Evolutionary conservation across 176 grass and related monocot species (phyloP), one percentile per base, ranked within the genome.

Genomic region (Zoysia japonica): DNA sequence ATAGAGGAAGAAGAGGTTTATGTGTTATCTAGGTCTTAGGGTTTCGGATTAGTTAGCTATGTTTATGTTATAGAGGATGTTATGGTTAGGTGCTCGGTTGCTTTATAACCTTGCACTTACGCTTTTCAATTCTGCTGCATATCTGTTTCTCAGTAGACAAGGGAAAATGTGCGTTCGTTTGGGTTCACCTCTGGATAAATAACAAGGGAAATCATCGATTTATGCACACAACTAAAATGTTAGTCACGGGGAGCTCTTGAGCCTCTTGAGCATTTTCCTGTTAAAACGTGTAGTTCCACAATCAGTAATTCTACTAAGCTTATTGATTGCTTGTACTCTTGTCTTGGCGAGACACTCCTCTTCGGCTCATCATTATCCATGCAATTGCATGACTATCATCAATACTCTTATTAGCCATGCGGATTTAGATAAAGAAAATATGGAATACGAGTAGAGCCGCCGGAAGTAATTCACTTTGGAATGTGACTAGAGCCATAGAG

Each of bases 11-110:
- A 13, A 10, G 54, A 28, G 76, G 42, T 82, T 84, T 80, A 50
- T 71, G 35, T 70, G 56, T 42, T 56, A 85, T 80, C 47, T 76
- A 88, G 86, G 63, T 52, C 15, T 48, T 80, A 53, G 77, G 71
- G 82, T 70, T 85, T 65, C 67, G 56, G 71, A 75, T 80, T 84
- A 28, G 71, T 76, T 76, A 60, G 71, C 71, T 76, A 12, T 2
- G 77, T 65, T 75, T 70, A 28, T 44, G 56, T 61, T 70, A 49
- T 3, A 57, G 65, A 65, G 9, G 65, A 71, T 75, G 47, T 61
- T 66, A 73, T 17, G 61, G 16, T 28, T 84, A 42, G 70, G 67
- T 82, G 80, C n/a, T 72, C 44, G 44, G 47, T 16, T 55, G 76
- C 38, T 55, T 42, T 61, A 16, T 65, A 53, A 62, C 69, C 45